These are phyloP conservation scores for Leccinum angustisporum DNA, from an alignment of 1,284 basidiomycete genomes.

Conservation along the genomic window DNA sequence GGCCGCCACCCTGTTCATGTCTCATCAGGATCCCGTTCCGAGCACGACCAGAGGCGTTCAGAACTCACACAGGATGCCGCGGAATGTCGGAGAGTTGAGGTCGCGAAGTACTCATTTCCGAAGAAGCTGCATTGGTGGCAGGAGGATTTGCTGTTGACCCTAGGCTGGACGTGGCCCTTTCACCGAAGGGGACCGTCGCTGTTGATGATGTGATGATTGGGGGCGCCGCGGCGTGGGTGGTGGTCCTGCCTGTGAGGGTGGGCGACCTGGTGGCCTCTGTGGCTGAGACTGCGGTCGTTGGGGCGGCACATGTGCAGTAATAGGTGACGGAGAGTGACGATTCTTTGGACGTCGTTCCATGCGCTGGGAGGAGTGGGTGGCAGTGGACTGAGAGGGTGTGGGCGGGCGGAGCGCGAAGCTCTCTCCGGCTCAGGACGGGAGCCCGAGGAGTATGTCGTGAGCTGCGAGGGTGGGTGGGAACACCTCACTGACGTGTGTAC, in stretches of 20 bases:
- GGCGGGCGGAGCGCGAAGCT: no score
- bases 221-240: conserved; percentile 37
- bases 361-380: no score
- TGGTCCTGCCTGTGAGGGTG: conserved; percentile 37
- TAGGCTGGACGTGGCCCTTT: conserved; percentile 38
- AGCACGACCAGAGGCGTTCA: background rate
- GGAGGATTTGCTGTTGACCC: conserved; percentile 22
- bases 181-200: conserved; percentile 35
- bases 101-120: conserved; percentile 29
- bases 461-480: no score
- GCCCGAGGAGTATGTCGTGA: no score
- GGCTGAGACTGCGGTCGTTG: conserved; percentile 53
- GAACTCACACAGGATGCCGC: conserved; percentile 33
- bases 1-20: conserved; percentile 23
- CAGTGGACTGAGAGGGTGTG: no score
- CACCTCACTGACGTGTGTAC: no score
- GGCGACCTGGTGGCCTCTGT: conserved; percentile 39
- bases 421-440: no score
- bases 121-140: conserved; percentile 22
- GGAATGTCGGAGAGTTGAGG: conserved; percentile 24
- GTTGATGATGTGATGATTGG: conserved; percentile 37
- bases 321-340: conserved; percentile 43
- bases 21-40: conserved; percentile 14
- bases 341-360: conserved; percentile 24
- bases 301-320: conserved; percentile 37